Evolutionary conservation across 23 red algal genomes (phyloP).

Genomic region (Chondrus crispus): DNA sequence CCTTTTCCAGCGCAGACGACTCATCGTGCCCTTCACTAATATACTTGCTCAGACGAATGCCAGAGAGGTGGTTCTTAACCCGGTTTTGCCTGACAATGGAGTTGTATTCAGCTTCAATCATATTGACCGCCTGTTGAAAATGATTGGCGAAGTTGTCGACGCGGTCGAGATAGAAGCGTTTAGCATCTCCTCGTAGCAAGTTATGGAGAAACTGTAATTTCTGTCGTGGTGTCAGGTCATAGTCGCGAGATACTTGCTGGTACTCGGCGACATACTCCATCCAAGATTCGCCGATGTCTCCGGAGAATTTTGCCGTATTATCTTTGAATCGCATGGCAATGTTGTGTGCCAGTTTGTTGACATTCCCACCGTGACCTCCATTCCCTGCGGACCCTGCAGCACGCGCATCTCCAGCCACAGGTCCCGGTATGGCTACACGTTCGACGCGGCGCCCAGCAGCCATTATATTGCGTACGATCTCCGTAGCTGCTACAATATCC

Average conservation of each 20-base stretch:
- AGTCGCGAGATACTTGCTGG: background rate
- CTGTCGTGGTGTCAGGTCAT: background rate
- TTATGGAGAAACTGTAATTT: background rate
- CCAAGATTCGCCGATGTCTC: background rate
- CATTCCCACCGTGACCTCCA: too few relatives aligned
- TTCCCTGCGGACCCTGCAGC: too few relatives aligned
- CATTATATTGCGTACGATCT: background rate
- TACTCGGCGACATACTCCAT: constrained; percentile 4
- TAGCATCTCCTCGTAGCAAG: constrained; percentile 1
- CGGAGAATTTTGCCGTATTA: background rate
- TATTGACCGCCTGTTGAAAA: background rate
- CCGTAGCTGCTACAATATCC: background rate
- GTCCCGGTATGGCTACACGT: background rate
- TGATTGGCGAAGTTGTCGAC: background rate
- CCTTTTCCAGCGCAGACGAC: background rate
- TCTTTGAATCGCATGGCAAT: background rate
- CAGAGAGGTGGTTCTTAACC: constrained; percentile 19
- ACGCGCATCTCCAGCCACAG: background rate
- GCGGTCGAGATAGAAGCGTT: background rate
- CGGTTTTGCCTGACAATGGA: background rate
- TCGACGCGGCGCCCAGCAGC: background rate
- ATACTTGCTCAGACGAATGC: background rate
- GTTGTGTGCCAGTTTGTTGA: background rate
- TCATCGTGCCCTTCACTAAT: background rate
- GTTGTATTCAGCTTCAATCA: background rate